Conservation (phyloP, 176 grass and related monocot species). For the Coix lacrymajobi region DNA sequence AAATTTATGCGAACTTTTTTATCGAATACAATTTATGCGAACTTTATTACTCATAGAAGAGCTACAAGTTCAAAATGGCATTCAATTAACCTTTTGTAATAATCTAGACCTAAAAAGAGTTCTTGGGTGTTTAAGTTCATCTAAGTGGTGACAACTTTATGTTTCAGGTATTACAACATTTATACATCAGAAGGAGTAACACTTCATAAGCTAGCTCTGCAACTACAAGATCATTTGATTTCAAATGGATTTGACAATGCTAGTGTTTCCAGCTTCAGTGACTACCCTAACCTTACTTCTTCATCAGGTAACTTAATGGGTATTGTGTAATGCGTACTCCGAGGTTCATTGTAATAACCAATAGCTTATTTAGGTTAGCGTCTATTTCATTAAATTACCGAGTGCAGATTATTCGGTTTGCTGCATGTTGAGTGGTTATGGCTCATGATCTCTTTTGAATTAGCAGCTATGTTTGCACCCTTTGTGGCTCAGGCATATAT, state of each 20-base stretch:
- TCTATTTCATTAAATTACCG: conserved; percentile 19
- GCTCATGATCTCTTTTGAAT: conserved; percentile 14
- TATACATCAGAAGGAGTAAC: conserved; percentile 70
- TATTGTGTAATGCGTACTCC: not conserved
- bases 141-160: conserved; percentile 1
- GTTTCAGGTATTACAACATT: conserved; percentile 68
- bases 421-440: conserved; percentile 4
- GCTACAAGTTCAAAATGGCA: not conserved
- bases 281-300: conserved; percentile 35
- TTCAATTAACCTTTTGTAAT: not conserved
- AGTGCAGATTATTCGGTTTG: conserved; percentile 7
- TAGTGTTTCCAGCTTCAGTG: conserved; percentile 27
- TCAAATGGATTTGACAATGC: conserved; percentile 24
- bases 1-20: conserved; percentile 7
- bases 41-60: conserved; percentile 14
- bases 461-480: not conserved
- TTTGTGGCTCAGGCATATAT: conserved; percentile 2
- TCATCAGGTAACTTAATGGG: conserved; percentile 43
- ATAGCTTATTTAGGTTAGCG: not conserved
- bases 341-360: not conserved
- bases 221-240: conserved; percentile 39
- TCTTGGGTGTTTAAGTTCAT: not conserved
- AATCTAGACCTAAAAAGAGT: not conserved
- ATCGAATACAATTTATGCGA: too few relatives aligned
- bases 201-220: conserved; percentile 64